Evolutionary conservation across 2,329 filamentous ascomycete species (phyloP).

Genomic region (Talaromyces islandicus): DNA sequence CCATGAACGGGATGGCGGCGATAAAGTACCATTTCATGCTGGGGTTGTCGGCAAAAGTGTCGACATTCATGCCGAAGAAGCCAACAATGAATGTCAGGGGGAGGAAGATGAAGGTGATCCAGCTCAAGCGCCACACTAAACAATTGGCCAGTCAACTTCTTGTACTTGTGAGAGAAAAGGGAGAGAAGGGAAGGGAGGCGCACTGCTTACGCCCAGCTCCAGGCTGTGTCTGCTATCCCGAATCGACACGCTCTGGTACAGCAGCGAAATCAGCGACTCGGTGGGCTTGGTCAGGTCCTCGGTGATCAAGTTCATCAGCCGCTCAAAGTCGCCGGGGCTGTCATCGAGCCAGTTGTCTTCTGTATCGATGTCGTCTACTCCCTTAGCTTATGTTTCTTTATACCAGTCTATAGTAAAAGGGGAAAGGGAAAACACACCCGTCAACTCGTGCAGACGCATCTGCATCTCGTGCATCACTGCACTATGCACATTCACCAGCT

Average conservation of each 20-base stretch:
- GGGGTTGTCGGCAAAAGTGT: conserved; percentile 38
- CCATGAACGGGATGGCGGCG: conserved; percentile 39
- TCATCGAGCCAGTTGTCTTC: conserved; percentile 37
- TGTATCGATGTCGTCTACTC: conserved; percentile 18
- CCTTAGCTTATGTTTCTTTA: too few species aligned
- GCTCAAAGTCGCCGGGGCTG: conserved; percentile 38
- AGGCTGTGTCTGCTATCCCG: conserved; percentile 46
- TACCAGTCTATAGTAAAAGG: too few species aligned
- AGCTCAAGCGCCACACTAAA: conserved; percentile 27
- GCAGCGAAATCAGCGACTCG: conserved; percentile 43
- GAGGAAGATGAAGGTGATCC: conserved; percentile 37
- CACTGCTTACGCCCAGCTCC: conserved; percentile 45
- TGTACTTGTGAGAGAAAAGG: not conserved
- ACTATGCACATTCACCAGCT: conserved; percentile 45
- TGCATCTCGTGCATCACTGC: conserved; percentile 44
- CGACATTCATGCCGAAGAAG: conserved; percentile 44
- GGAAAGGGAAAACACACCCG: conserved; percentile 15
- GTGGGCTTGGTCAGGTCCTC: conserved; percentile 49
- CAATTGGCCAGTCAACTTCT: too few species aligned
- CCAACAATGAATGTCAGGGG: conserved; percentile 45
- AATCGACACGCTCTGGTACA: conserved; percentile 51
- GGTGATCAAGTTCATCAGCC: conserved; percentile 42
- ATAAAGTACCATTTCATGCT: conserved; percentile 49
- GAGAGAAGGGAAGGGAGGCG: conserved; percentile 17
- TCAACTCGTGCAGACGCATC: conserved; percentile 37